Conservation (phyloP, 2,329 filamentous ascomycete genomes). For the Didymella pomorum region DNA sequence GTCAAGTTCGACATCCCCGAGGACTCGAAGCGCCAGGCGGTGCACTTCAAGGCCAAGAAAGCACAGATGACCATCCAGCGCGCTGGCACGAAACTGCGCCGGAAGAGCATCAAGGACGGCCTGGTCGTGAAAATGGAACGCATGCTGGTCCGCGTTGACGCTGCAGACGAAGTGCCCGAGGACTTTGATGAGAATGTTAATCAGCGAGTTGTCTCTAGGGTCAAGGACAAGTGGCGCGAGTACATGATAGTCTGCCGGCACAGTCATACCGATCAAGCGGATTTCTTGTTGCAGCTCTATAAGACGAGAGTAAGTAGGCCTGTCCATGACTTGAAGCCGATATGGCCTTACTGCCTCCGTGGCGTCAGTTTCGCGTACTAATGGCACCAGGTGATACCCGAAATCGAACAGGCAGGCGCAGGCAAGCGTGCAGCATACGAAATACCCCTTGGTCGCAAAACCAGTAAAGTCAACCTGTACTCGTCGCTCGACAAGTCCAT, state of each 20-base stretch:
- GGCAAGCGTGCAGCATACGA: constrained; percentile 65
- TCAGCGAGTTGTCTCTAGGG: constrained; percentile 64
- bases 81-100: constrained; percentile 47
- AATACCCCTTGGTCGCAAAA: constrained; percentile 63
- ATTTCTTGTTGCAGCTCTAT: constrained; percentile 67
- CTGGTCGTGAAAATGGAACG: constrained; percentile 72
- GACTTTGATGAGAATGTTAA: constrained; percentile 72
- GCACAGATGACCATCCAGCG: constrained; percentile 51
- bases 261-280: constrained; percentile 61
- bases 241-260: constrained; percentile 69
- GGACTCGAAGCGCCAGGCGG: constrained; percentile 48
- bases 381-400: constrained; percentile 62
- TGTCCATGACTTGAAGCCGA: too few species aligned
- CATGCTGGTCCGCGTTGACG: constrained; percentile 71
- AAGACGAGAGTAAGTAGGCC: constrained; percentile 59
- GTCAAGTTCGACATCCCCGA: constrained; percentile 56
- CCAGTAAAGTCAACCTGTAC: constrained; percentile 67
- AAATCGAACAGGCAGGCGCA: constrained; percentile 61
- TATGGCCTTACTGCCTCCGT: too few species aligned
- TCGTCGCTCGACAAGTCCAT: constrained; percentile 73
- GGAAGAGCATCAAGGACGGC: constrained; percentile 60
- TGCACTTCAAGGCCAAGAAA: constrained; percentile 51
- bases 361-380: constrained; percentile 10
- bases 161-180: constrained; percentile 61
- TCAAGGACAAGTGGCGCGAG: constrained; percentile 71